Base-by-base conservation (phyloP, 257 asterid species). In the Penstemon newberryi region DNA sequence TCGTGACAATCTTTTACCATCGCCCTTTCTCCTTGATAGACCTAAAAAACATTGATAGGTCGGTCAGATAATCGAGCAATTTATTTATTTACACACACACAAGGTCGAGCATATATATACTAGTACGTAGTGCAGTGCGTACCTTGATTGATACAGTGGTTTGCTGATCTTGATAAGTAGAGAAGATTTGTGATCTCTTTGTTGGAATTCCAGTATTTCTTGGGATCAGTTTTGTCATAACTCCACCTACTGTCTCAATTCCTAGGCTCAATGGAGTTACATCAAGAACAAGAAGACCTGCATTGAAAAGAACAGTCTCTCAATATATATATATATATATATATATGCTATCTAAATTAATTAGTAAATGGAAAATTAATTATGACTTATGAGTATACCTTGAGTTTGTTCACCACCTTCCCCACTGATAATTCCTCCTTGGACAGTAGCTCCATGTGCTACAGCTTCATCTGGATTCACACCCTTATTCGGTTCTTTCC, bases 381-480 rank as follows among this genome's bases (percentile, higher is more conserved):
- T 4, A 5, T 5, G 9, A 46, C 1, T 36, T 4, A 5, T 5
- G 9, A 11, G 40, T 43, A 25, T 74, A 82, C 83, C 75, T 61
- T 79, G 65, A 65, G 83, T 77, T 66, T 75, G 79, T 33, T 80
- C 83, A 45, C 81, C 83, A 25, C 33, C 33, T 25, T 25, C 33
- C 33, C 33, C 33, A 53, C 87, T 77, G 67, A 83, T 56, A 50
- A 80, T 80, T 1, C 80, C 85, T 61, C 85, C 87, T 70, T 83
- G 87, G 18, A 80, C 85, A 58, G 85, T 82, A 58, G 85, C 87
- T 58, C 87, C 87, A 70, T 45, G 75, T 65, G 87, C 87, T 54
- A 83, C 87, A 6, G 85, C 87, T 49, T 83, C 87, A 18, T 83
- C 87, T 0, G 87, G 87, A 73, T 83, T 80, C 59, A 83, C 87